Evolutionary conservation across 495 filamentous ascomycete genomes (phyloP).

Genomic region (Xylaria palmicola): DNA sequence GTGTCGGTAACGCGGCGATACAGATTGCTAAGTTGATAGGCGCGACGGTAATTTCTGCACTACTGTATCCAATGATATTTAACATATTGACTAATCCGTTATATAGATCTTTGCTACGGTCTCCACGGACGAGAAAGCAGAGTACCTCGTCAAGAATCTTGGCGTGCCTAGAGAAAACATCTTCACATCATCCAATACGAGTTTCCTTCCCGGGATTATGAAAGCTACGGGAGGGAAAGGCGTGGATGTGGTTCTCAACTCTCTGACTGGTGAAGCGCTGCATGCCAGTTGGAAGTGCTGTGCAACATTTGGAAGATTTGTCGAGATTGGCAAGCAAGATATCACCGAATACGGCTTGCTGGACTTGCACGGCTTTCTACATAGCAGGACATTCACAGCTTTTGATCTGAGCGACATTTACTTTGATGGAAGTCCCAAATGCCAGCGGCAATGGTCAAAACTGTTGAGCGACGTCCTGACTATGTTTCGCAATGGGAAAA

Average conservation of each 20-base stretch:
- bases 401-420: too few relatives aligned
- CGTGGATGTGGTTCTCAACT: conserved; percentile 59
- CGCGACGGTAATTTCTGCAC: background rate
- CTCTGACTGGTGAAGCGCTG: conserved; percentile 52
- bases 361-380: too few relatives aligned
- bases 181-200: conserved; percentile 40
- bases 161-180: conserved; percentile 50
- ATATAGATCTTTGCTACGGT: conserved; percentile 57
- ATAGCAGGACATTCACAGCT: too few relatives aligned
- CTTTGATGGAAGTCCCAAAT: too few relatives aligned
- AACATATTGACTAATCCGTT: conserved; percentile 47
- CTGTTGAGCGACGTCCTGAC: too few relatives aligned
- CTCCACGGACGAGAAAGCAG: conserved; percentile 41
- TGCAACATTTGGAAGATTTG: conserved; percentile 49
- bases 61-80: conserved; percentile 23
- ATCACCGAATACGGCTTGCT: too few relatives aligned
- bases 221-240: conserved; percentile 45
- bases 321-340: conserved; percentile 53
- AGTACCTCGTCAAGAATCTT: conserved; percentile 43
- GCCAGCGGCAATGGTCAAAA: too few relatives aligned
- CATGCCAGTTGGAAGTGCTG: conserved; percentile 54
- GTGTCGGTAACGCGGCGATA: conserved; percentile 56
- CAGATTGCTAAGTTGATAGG: conserved; percentile 12
- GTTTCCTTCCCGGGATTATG: conserved; percentile 44
- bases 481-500: too few relatives aligned